Evolutionary conservation across 257 asterid genomes (phyloP), one percentile per base, ranked within the genome.

Genomic region (Catharanthus roseus): DNA sequence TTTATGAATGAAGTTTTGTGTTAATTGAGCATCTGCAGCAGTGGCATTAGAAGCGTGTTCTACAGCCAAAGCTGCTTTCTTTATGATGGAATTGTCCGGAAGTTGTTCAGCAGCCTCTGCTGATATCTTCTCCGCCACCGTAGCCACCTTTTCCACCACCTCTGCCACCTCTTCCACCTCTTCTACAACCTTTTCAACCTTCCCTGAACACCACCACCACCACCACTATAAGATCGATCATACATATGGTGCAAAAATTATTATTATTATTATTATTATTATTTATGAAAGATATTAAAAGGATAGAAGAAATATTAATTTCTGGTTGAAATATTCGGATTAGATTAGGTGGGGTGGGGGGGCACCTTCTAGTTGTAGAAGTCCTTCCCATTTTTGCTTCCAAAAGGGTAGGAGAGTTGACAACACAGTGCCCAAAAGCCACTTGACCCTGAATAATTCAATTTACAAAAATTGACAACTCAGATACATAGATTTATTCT

Each of bases 121-220:
- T 71, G 88, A 50, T 16, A 69, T 82, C 57, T 82, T 80, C 49
- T 87, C 97, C 19, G 86, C 75, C 24, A 82, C 65, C 54, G 76
- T 78, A 1, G 96, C 97, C 78, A 82, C 86, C 60, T 77, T 67
- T 29, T 86, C 92, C 68, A 82, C 95, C 86, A 80, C 84, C 72
- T 85, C 90, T 3, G 86, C 88, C 73, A 65, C 86, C 73, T 31
- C 86, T 58, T 83, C 93, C n/a, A 85, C 93, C 72, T 90, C 97
- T 67, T 74, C 84, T 13, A 64, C 88, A 0, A 78, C 88, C 58
- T 54, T 82, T 63, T 60, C 87, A 42, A 77, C 87, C 75, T 84
- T 67, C 28, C 82, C 97, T 88, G 86, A 13, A 65, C 51, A 21
- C 19, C 23, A 31, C 6, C n/a, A n/a, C n/a, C n/a, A n/a, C n/a